Conservation (phyloP, 495 filamentous ascomycete genomes). For the Aspergillus sclerotiicarbonarius region DNA sequence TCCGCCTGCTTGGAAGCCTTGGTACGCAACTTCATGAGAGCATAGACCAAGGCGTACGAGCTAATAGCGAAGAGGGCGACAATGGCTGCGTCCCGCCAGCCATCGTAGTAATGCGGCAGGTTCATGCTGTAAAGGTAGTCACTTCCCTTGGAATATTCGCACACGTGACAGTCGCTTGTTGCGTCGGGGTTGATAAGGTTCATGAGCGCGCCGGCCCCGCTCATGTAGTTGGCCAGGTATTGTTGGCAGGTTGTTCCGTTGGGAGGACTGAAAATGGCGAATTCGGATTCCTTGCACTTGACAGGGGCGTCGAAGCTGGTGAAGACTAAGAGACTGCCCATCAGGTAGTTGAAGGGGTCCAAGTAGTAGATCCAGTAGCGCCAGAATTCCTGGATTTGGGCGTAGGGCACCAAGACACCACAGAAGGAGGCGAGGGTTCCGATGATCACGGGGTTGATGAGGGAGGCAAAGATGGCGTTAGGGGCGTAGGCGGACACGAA, state of each 20-base stretch:
- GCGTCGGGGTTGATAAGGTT: constrained; percentile 53
- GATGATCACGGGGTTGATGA: constrained; percentile 56
- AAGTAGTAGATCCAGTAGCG: constrained; percentile 76
- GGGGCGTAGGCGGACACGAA: constrained; percentile 59
- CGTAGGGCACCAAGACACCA: constrained; percentile 41
- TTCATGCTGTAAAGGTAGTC: constrained; percentile 41
- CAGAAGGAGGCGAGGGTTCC: constrained; percentile 61
- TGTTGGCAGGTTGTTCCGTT: constrained; percentile 47
- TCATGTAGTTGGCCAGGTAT: constrained; percentile 55
- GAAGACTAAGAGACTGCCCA: constrained; percentile 57
- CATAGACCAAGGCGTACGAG: constrained; percentile 46
- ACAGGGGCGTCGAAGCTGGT: constrained; percentile 56
- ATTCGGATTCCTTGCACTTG: constrained; percentile 57
- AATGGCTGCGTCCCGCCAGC: constrained; percentile 44
- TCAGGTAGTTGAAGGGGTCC: constrained; percentile 69
- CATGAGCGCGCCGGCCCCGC: constrained; percentile 44
- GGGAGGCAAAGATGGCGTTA: constrained; percentile 54
- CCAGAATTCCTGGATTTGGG: constrained; percentile 56
- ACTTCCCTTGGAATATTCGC: constrained; percentile 42
- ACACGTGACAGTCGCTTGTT: constrained; percentile 58
- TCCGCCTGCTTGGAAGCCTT: constrained; percentile 27
- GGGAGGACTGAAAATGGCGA: constrained; percentile 54
- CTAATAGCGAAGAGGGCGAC: constrained; percentile 45
- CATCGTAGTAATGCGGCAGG: constrained; percentile 41
- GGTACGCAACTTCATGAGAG: constrained; percentile 46